Base-by-base conservation (phyloP, 495 filamentous ascomycete species). In the Penicillium maclennaniae region DNA sequence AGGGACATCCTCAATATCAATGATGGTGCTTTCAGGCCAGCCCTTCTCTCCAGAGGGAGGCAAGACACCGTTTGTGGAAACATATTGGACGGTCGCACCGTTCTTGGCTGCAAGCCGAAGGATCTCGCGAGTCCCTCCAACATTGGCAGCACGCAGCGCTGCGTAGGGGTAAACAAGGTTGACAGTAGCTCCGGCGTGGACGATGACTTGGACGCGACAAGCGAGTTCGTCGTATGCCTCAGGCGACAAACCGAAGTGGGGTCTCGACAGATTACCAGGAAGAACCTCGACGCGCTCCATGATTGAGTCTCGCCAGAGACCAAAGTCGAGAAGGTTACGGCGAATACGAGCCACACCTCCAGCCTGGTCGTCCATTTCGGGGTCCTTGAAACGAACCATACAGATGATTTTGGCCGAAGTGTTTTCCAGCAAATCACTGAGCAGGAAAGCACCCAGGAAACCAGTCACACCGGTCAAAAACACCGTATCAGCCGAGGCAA, bases 91-190 rank as follows among this genome's bases (percentile, higher is more conserved):
- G 0, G 85, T 86, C 2, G 84, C 83, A 19, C 79, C 81, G 15
- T 69, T 73, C 54, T 75, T 75, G 54, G 76, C 73, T 5, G 84
- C 83, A 15, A 88, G 70, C 21, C 85, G 82, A 15, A 88, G 67
- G 41, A 88, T 76, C 60, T 87, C 84, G 17, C 78, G 65, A 0
- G 84, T 86, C 34, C 85, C 85, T 14, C 75, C 73, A 7, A 85
- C 77, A 45, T 85, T 85, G 19, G 81, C 73, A 19, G 69, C 69
- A 6, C 80, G 78, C 56, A 87, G 69, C 4, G 82, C 77, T 28
- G 83, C 83, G 51, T 85, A 87, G 0, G 84, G 82, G 56, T 86
- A 86, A 0, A 87, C 83, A 19, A 87, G 73, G 58, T 85, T 87
- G 34, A 87, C 84, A 1, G 81, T 83, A 12, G 84, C 84, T 8